These are phyloP conservation scores for Nannochloris sp. DNA, from an alignment of 139 green algal genomes.

Conservation along the genomic window DNA sequence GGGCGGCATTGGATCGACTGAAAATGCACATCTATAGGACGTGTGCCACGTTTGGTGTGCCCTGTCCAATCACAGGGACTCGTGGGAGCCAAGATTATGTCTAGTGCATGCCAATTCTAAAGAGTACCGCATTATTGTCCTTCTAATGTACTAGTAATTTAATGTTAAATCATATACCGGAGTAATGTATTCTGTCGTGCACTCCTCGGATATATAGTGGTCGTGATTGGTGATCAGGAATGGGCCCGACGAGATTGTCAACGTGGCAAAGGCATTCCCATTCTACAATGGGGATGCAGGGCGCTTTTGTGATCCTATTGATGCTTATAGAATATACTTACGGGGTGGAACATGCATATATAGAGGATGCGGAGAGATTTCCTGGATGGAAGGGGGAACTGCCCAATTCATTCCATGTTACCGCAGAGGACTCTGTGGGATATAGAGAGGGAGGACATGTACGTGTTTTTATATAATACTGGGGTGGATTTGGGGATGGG, in stretches of 20 bases:
- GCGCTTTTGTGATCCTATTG: background rate
- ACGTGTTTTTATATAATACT: background rate
- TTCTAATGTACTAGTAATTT: no score
- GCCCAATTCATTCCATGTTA: constrained; percentile 6
- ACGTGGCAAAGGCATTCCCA: no score
- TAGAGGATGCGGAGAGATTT: constrained; percentile 33
- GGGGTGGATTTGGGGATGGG: background rate
- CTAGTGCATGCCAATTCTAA: no score
- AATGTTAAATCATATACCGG: no score
- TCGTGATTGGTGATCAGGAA: no score
- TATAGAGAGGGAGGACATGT: constrained; percentile 40
- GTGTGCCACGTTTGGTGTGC: constrained; percentile 75
- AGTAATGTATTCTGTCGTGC: no score
- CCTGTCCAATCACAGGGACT: constrained; percentile 78
- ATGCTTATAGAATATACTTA: background rate
- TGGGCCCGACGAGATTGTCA: no score
- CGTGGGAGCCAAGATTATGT: no score
- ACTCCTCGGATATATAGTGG: no score
- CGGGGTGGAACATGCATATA: constrained; percentile 10
- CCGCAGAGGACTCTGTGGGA: constrained; percentile 19
- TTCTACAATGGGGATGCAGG: no score
- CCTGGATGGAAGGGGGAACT: constrained; percentile 51
- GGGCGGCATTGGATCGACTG: constrained; percentile 60
- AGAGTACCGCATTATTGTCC: no score
- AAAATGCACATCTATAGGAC: constrained; percentile 85